Evolutionary conservation across 179 eudicot genomes (phyloP).

Genomic region (Beta lomatogona): DNA sequence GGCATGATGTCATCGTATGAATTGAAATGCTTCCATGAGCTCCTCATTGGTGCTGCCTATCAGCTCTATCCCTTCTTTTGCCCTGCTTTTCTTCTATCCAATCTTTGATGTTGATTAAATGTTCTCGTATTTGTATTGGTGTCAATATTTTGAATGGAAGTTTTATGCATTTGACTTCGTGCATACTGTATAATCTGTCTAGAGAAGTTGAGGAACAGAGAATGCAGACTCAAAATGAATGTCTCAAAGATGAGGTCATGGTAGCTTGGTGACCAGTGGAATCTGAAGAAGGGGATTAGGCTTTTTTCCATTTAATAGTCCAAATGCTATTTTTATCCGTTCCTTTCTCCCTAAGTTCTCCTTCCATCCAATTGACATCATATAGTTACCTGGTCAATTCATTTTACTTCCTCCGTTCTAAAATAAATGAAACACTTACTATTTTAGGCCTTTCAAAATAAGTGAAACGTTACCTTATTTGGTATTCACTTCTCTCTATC

Average conservation of each 20-base stretch:
- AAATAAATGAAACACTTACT: too few relatives aligned
- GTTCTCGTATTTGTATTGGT: neutral
- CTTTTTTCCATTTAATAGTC: too few relatives aligned
- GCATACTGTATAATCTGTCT: neutral
- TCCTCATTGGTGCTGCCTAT: too few relatives aligned
- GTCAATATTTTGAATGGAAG: neutral
- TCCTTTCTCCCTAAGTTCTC: neutral
- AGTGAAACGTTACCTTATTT: too few relatives aligned
- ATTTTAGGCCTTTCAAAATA: too few relatives aligned
- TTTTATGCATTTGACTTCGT: neutral
- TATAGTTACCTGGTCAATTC: neutral
- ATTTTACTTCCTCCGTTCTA: too few relatives aligned
- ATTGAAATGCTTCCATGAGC: neutral
- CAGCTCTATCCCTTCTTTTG: too few relatives aligned
- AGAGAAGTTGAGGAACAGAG: neutral
- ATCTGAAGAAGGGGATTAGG: neutral
- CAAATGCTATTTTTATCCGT: too few relatives aligned
- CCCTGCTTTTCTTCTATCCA: too few relatives aligned
- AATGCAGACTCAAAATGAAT: neutral
- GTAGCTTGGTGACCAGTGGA: neutral
- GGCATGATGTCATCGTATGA: neutral
- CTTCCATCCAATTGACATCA: neutral
- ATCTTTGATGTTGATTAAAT: too few relatives aligned
- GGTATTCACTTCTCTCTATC: too few relatives aligned
- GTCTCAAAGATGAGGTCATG: neutral